A percentile compares a stretch with the other conserved stretches of the same genome.
phyloP scores from a whole-genome alignment of 768 basidiomycete species.

The Leccinum uliginosum region DNA sequence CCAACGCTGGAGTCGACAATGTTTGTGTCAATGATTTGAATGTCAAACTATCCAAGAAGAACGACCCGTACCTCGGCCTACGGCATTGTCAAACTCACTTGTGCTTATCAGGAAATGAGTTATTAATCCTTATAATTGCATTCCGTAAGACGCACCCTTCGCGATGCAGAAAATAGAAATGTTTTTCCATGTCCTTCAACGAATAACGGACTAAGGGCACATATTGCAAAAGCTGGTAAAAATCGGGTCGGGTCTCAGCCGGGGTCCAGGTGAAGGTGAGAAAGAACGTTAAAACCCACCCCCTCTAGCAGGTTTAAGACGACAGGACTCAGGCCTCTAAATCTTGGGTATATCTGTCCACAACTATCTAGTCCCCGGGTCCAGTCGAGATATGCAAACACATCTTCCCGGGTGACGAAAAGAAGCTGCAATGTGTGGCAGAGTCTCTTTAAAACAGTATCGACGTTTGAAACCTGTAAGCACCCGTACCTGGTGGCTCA shows the following conservation, averaged over 20 bases:
- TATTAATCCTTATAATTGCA: background rate
- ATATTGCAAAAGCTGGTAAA: constrained; percentile 18
- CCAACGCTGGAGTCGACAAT: constrained; percentile 10
- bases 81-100: constrained; percentile 22
- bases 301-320: constrained; percentile 30
- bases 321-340: constrained; percentile 17
- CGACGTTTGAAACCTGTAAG: background rate
- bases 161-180: constrained; percentile 20
- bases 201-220: constrained; percentile 13
- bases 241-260: background rate
- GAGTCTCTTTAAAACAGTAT: background rate
- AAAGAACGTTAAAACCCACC: constrained; percentile 11
- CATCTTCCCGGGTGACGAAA: constrained; percentile 24
- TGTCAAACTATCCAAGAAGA: background rate
- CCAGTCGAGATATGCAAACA: constrained; percentile 23
- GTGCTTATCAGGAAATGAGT: constrained; percentile 9
- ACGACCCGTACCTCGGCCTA: constrained; percentile 18
- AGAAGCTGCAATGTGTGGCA: constrained; percentile 23
- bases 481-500: constrained; percentile 21
- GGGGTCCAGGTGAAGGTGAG: background rate
- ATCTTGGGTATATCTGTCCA: constrained; percentile 22
- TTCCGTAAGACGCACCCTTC: constrained; percentile 19
- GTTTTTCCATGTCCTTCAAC: constrained; percentile 19
- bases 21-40: constrained; percentile 9
- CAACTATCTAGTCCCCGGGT: background rate